Evolutionary conservation across 192 early-diverging fungal genomes (phyloP).

Genomic region (Coemansia sp.): DNA sequence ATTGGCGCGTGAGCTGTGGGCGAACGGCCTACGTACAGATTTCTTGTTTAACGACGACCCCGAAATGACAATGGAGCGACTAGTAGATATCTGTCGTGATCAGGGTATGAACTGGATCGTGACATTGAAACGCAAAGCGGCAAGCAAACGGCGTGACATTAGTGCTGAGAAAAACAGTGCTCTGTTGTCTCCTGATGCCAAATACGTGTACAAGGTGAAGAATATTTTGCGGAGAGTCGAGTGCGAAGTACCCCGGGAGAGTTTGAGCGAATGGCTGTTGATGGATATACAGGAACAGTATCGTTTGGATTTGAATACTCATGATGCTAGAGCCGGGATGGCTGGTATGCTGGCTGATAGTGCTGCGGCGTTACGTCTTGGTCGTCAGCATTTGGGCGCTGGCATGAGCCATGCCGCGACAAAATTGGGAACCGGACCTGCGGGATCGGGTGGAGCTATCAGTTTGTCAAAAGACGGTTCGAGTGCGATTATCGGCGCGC

Average conservation of each 20-base stretch:
- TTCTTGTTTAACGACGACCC: constrained; percentile 76
- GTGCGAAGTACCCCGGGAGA: constrained; percentile 64
- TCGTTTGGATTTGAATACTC: constrained; percentile 59
- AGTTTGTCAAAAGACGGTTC: constrained; percentile 5
- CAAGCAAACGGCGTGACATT: neutral
- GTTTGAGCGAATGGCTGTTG: constrained; percentile 62
- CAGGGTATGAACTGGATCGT: constrained; percentile 82
- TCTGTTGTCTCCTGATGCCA: constrained; percentile 1
- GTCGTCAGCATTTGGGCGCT: constrained; percentile 2
- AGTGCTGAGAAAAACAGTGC: neutral
- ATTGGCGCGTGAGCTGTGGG: constrained; percentile 80
- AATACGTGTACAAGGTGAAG: constrained; percentile 66
- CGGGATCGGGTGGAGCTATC: constrained; percentile 9
- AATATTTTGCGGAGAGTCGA: constrained; percentile 73
- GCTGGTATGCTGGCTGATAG: constrained; percentile 26
- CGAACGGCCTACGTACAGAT: constrained; percentile 75
- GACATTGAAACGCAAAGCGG: constrained; percentile 61
- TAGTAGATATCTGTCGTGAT: constrained; percentile 64
- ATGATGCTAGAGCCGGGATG: constrained; percentile 26
- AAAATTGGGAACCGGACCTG: neutral
- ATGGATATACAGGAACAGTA: constrained; percentile 71
- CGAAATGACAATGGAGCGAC: constrained; percentile 67
- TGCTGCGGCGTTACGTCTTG: constrained; percentile 21
- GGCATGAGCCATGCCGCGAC: constrained; percentile 10
- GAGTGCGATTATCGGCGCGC: constrained; percentile 13